Base-by-base conservation (phyloP, 148 eudicot species). In the Pharnaceum exiguum region DNA sequence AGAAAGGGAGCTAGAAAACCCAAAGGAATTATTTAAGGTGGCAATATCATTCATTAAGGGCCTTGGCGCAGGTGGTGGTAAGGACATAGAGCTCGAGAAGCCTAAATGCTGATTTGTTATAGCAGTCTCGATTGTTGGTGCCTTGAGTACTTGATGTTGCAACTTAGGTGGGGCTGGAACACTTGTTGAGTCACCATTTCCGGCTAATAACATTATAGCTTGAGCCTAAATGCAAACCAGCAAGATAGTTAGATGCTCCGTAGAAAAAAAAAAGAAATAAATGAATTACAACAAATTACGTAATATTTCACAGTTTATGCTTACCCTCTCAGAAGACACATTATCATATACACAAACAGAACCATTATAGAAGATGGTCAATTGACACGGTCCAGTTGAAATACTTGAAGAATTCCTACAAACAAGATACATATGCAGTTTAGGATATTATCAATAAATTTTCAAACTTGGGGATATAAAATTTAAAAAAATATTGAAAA, bases 131-230 rank as follows among this genome's bases (percentile, higher is more conserved):
- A 47, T 17, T 23, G 48, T 46, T 24, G 64, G 31, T 33, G 63
- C 46, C 36, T 44, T 65, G 3, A 67, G 56, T 17, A 42, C 40
- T 13, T 43, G 37, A 26, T 68, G 44, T 40, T 63, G 82, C 37
- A 58, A 51, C 44, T 55, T 79, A 44, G 79, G 57, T 11, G 68
- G 13, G 10, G 77, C 28, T 3, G 62, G 68, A 46, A 73, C 40
- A 58, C 5, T 61, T 26, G 55, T 17, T 33, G 83, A 51, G 13
- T 78, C 75, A 15, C 79, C 87, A 50, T 77, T 81, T 17, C 95
- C 95, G 38, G 95, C 95, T 62, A 87, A 62, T 39, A 87, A 62
- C 90, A 87, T 87, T 31, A 87, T 87, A 11, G 87, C 95, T 63
- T 87, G 90, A 72, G 95, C 95, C 95, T 87, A 5, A 35, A 46